phyloP scores from a whole-genome alignment of 2,329 filamentous ascomycete species.

The Ceratocystis lukuohia region DNA sequence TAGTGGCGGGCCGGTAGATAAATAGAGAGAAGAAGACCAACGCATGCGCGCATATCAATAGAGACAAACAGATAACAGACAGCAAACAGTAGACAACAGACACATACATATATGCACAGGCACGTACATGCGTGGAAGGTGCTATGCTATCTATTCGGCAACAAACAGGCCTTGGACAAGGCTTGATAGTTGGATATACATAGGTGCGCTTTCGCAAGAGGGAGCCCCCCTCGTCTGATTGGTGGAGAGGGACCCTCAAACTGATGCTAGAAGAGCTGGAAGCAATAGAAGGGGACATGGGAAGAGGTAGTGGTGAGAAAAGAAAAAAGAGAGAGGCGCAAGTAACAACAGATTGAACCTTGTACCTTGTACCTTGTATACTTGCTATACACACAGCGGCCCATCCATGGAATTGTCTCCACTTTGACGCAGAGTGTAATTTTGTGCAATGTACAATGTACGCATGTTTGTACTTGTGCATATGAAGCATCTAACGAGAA shows the following conservation, averaged over 20 bases:
- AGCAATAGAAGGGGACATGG: too few species aligned
- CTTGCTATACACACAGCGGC: not conserved
- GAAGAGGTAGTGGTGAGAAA: too few species aligned
- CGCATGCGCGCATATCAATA: not conserved
- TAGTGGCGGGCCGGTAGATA: not conserved
- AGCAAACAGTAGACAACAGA: not conserved
- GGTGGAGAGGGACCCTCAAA: too few species aligned
- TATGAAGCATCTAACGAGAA: not conserved
- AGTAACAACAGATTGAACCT: not conserved
- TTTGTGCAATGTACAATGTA: not conserved
- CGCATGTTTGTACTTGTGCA: not conserved
- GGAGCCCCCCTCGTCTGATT: too few species aligned
- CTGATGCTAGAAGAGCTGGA: too few species aligned
- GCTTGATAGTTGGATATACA: too few species aligned
- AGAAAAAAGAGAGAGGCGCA: not conserved
- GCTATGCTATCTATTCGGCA: too few species aligned
- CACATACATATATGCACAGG: not conserved
- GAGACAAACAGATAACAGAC: not conserved
- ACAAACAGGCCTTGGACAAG: too few species aligned
- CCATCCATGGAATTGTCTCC: not conserved
- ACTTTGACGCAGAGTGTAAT: slow-evolving; percentile 4
- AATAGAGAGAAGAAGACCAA: not conserved
- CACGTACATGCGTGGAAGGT: too few species aligned
- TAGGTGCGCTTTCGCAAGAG: too few species aligned
- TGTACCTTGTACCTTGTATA: not conserved